These are phyloP conservation scores for Pseudomassariella vexata DNA, from an alignment of 2,329 filamentous ascomycete genomes.

Conservation along the genomic window DNA sequence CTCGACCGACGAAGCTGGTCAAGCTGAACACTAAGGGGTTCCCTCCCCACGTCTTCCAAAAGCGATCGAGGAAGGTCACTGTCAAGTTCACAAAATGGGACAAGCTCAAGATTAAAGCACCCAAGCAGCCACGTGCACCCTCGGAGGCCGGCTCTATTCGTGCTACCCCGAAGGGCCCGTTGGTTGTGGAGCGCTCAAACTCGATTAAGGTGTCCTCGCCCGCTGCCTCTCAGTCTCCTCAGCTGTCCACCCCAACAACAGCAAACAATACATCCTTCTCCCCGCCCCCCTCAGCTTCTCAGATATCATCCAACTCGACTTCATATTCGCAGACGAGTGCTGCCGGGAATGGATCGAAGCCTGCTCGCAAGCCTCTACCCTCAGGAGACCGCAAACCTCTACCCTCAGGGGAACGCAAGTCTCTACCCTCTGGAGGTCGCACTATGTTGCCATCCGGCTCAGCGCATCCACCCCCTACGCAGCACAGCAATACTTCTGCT, in stretches of 20 bases:
- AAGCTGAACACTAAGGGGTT: slow-evolving; percentile 23
- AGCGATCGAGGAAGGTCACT: slow-evolving; percentile 15
- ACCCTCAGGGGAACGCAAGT: slow-evolving; percentile 8
- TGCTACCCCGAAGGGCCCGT: slow-evolving; percentile 19
- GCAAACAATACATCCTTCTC: slow-evolving; percentile 4
- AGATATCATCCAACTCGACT: slow-evolving; percentile 8
- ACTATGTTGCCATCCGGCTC: slow-evolving; percentile 13
- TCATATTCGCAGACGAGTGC: slow-evolving; percentile 3
- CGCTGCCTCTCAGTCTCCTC: slow-evolving; percentile 1
- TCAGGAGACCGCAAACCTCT: slow-evolving; percentile 5
- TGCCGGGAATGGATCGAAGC: slow-evolving; percentile 12
- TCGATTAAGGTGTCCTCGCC: slow-evolving; percentile 2
- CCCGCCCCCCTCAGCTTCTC: slow-evolving; percentile 9
- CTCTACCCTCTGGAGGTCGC: slow-evolving; percentile 12
- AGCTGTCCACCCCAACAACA: slow-evolving; percentile 1
- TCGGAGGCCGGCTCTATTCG: slow-evolving; percentile 19
- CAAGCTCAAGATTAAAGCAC: slow-evolving; percentile 13
- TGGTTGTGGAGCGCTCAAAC: slow-evolving; percentile 10
- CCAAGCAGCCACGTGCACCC: slow-evolving; percentile 6
- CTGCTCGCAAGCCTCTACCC: slow-evolving; percentile 14
- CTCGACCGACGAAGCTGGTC: slow-evolving; percentile 24
- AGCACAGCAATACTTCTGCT: slow-evolving; percentile 10
- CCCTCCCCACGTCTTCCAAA: slow-evolving; percentile 14
- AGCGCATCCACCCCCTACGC: slow-evolving; percentile 6
- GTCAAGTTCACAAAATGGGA: slow-evolving; percentile 23